phyloP scores from a whole-genome alignment of 495 filamentous ascomycete species.

The Tetracladium marchalianum region DNA sequence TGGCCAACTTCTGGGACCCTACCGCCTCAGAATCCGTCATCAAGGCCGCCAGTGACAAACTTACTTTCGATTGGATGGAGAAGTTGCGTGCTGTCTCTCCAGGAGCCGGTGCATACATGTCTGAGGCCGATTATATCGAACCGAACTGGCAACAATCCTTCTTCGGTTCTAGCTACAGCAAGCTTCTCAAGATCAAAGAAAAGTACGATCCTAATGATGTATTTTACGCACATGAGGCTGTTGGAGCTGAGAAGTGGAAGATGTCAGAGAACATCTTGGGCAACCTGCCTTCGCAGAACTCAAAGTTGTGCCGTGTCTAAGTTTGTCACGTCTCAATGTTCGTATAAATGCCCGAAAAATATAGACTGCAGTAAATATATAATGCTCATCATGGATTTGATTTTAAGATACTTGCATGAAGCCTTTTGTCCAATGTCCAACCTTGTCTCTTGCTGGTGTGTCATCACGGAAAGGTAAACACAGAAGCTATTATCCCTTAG shows the following conservation, averaged over 20 bases:
- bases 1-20: conserved; percentile 28
- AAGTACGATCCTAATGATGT: conserved; percentile 47
- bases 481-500: too few species aligned
- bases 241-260: conserved; percentile 52
- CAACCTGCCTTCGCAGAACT: conserved; percentile 9
- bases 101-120: conserved; percentile 30
- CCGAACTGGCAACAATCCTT: conserved; percentile 40
- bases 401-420: too few species aligned
- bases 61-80: conserved; percentile 29
- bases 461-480: too few species aligned
- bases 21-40: conserved; percentile 21
- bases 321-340: too few species aligned
- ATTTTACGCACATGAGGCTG: conserved; percentile 50
- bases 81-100: conserved; percentile 26
- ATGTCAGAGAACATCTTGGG: conserved; percentile 3
- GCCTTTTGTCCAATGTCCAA: too few species aligned
- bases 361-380: too few species aligned
- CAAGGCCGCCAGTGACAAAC: conserved; percentile 19
- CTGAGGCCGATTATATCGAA: conserved; percentile 39
- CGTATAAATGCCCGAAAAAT: too few species aligned
- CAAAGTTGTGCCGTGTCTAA: conserved; percentile 4
- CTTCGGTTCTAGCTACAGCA: conserved; percentile 40
- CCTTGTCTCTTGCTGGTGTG: too few species aligned
- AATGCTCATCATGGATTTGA: too few species aligned
- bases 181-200: conserved; percentile 35